Base-by-base conservation (phyloP, 805 yeast genomes). In the Komagataella phaffii region DNA sequence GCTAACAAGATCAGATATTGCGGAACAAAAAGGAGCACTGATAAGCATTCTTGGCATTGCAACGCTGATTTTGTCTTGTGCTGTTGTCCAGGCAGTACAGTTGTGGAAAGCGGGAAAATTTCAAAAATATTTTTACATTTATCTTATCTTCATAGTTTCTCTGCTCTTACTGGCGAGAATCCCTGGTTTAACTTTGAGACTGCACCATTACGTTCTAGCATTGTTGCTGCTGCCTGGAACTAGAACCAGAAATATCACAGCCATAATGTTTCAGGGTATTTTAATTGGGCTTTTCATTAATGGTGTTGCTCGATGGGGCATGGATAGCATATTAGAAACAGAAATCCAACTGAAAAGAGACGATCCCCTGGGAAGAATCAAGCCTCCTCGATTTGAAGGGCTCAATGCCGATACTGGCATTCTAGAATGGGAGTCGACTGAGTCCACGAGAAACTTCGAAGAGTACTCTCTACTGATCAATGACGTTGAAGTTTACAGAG, bases 281-380 rank as follows among this genome's bases (percentile, higher is more conserved):
- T 68, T 91, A 21, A 63, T 88, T 0, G 99, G 97, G 0, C 69
- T 91, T 47, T 74, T 85, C 49, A 71, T 89, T 5, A 84, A 90
- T 19, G 99, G 99, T 0, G 80, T 88, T 1, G 79, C 95, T 0
- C 71, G 95, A 52, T 91, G 99, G 99, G 97, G 93, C 52, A 81
- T 85, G 59, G 97, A 95, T 2, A 81, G 96, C 12, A 80, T 91
- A 52, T 80, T 86, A 1, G 96, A 91, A 61, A 87, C 96, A 0
- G 76, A 76, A 23, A 67, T 73, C 3, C 74, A 86, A 2, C 64
- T 90, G 47, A 63, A 80, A 52, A 71, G 97, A 57, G 85, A 85
- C 17, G 96, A 86, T 58, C 90, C 95, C 0, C 75, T 79, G 47
- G 80, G 80, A 0, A 64, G 59, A 45, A 59, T 74, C 23, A 56